Evolutionary conservation across 306 rosid genomes (phyloP), one percentile per base, ranked within the genome.

Genomic region (Malus fusca): DNA sequence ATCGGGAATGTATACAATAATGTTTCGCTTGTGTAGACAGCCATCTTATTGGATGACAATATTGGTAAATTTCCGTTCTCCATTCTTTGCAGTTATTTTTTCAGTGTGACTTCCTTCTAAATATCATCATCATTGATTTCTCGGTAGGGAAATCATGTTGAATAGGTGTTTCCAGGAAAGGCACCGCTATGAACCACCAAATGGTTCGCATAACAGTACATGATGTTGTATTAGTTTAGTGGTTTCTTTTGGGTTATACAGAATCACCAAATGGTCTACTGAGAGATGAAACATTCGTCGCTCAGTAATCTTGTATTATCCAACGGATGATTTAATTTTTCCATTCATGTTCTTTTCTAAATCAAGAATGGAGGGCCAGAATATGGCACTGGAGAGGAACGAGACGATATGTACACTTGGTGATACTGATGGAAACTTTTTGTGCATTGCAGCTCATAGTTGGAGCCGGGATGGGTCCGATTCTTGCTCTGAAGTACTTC

Each of bases 401-500:
- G 9, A 37, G 42, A 37, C 9, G 9, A 37, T 37, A 7, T 37
- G 8, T 37, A 7, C 42, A 7, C 42, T 7, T 37, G 42, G 42
- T 37, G 9, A 73, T 76, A 67, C 74, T 90, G 73, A 85, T 62
- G 46, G 69, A 66, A 82, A 74, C 31, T 81, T 73, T 69, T 33
- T 44, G 74, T 77, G 53, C 66, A 55, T 86, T 48, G 46, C 96
- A 95, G 99, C 91, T 95, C 79, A 92, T 85, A 79, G 82, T 87
- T 77, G 97, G 79, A n/a, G 96, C 92, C 43, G 99, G 98, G 85
- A 92, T 95, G 96, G 97, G 99, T 71, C 99, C 99, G n/a, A 90
- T 95, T 83, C 82, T 95, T 35, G 97, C 96, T n/a, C 84, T 95
- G 77, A 92, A 92, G 82, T 95, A 92, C 86, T 92, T 92, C 76